phyloP scores from a whole-genome alignment of 1,284 basidiomycete genomes.

The Sphagnurus paluster region DNA sequence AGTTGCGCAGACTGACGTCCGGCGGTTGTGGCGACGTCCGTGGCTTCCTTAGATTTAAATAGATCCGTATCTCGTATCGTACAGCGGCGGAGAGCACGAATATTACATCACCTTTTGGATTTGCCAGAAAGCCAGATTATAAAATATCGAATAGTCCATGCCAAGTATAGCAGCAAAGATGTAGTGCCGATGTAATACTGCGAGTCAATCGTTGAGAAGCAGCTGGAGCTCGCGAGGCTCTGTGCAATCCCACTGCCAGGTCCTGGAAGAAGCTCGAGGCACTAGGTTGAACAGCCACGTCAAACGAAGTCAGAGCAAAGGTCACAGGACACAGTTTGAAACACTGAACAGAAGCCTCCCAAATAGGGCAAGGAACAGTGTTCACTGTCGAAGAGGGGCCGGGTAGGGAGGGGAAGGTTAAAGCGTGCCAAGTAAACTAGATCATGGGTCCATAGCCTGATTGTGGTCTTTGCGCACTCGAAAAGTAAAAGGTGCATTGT shows the following conservation, averaged over 20 bases:
- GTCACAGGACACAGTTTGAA: slow-evolving; percentile 17
- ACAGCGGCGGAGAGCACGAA: no score
- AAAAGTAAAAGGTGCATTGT: no score
- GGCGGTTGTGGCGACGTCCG: no score
- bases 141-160: no score
- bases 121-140: no score
- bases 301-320: background rate
- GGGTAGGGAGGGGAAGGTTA: background rate
- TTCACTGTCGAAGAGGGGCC: slow-evolving; percentile 9
- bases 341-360: slow-evolving; percentile 12
- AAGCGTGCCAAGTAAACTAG: background rate
- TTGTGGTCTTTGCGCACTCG: no score
- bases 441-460: background rate
- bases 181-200: slow-evolving; percentile 10
- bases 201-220: slow-evolving; percentile 7
- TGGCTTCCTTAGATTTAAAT: no score
- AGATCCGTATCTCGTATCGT: no score
- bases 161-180: no score
- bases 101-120: no score
- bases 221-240: slow-evolving; percentile 6
- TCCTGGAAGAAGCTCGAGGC: slow-evolving; percentile 19
- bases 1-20: no score
- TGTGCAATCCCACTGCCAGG: slow-evolving; percentile 1
- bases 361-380: slow-evolving; percentile 5
- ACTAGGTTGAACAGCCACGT: slow-evolving; percentile 7